Conservation (phyloP, 208 protist genomes). For the Leishmania arabica region DNA sequence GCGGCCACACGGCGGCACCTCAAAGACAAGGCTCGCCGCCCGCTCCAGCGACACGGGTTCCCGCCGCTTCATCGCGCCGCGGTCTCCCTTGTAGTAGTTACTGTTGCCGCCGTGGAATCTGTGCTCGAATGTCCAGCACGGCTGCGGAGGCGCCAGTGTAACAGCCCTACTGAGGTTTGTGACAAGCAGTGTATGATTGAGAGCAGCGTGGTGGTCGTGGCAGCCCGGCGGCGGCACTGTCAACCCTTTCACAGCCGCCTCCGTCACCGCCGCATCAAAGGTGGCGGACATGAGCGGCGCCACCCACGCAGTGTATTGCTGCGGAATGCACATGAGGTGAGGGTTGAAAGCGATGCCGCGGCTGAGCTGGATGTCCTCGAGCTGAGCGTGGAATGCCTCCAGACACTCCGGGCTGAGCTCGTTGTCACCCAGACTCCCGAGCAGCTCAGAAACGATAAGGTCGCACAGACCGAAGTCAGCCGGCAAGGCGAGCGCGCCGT, state of each 20-base stretch:
- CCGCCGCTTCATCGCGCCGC: neutral
- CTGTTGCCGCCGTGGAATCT: constrained; percentile 5
- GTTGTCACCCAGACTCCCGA: constrained; percentile 99
- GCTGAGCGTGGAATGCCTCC: constrained; percentile 87
- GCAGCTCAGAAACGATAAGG: constrained; percentile 97
- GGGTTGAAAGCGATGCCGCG: constrained; percentile 50
- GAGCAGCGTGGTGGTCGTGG: constrained; percentile 54
- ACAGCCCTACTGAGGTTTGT: constrained; percentile 63
- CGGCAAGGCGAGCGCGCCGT: constrained; percentile 34
- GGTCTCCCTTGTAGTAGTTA: neutral
- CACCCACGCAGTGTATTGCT: constrained; percentile 77
- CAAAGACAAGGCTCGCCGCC: constrained; percentile 45
- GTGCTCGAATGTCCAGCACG: constrained; percentile 85
- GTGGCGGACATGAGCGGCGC: constrained; percentile 74
- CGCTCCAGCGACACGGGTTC: constrained; percentile 29
- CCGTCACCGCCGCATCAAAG: constrained; percentile 56
- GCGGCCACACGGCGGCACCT: constrained; percentile 33
- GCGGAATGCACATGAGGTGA: constrained; percentile 65
- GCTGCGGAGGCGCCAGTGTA: constrained; percentile 54
- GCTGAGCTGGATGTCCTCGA: constrained; percentile 50
- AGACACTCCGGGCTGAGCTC: constrained; percentile 99
- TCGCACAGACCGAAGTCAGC: constrained; percentile 90
- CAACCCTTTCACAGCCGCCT: constrained; percentile 64
- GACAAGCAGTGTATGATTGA: constrained; percentile 78
- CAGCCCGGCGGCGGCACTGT: constrained; percentile 50